Base-by-base conservation (phyloP, 805 yeast genomes). In the Lachancea mirantina region DNA sequence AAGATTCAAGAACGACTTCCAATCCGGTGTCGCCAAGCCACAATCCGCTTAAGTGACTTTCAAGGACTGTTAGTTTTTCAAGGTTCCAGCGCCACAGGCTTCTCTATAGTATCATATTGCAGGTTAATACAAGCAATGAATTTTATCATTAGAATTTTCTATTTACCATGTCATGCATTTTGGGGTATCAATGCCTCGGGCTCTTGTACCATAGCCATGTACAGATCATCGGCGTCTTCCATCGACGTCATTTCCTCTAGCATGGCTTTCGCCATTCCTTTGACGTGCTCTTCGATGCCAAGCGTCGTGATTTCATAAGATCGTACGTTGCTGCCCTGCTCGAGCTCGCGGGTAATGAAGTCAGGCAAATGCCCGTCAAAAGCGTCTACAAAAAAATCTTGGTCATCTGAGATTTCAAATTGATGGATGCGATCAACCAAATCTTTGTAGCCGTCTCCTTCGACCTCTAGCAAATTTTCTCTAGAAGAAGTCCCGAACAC, bases 1-100 rank as follows among this genome's bases (percentile, higher is more conserved):
- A 80, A 84, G 87, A 77, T 89, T 89, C 84, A 84, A 88, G 84
- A 89, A 89, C 80, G 94, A 87, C 68, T 92, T 92, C 96, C 96
- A 84, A 72, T 66, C 95, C 60, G 84, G 87, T 67, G 74, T 68
- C 55, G 76, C 78, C 56, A 68, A 73, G 70, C 70, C 81, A 59
- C 70, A 70, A 66, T 62, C 79, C 52, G 78, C 76, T 61, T 74
- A 75, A 69, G 58, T 59, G 28, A 35, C n/a, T n/a, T n/a, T n/a
- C n/a, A n/a, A n/a, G n/a, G n/a, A n/a, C n/a, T n/a, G n/a, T n/a
- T n/a, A n/a, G n/a, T n/a, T n/a, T n/a, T n/a, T n/a, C n/a, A n/a
- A n/a, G n/a, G n/a, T n/a, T n/a, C n/a, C n/a, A n/a, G n/a, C n/a
- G n/a, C n/a, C n/a, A n/a, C n/a, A 35, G 28, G 28, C 28, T 24